Conservation (phyloP, 2,329 filamentous ascomycete species). For the Pseudophaeomoniella oleicola region DNA sequence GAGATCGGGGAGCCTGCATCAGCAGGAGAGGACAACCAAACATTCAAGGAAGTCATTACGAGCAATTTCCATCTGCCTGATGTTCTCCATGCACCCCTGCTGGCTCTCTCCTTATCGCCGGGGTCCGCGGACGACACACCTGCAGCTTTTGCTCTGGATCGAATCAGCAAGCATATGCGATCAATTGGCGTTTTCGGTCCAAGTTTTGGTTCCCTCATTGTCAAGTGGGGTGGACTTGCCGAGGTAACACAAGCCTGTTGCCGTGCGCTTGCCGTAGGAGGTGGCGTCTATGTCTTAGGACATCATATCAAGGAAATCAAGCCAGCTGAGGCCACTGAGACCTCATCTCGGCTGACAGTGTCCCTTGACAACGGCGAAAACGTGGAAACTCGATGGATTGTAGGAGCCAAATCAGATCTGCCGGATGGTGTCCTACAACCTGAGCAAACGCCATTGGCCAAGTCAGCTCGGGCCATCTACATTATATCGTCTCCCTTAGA, state of each 20-base stretch:
- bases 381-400: slow-evolving; percentile 20
- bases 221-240: slow-evolving; percentile 83
- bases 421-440: slow-evolving; percentile 4
- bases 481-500: slow-evolving; percentile 54
- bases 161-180: slow-evolving; percentile 63
- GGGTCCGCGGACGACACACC: slow-evolving; percentile 37
- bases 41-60: slow-evolving; percentile 30
- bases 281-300: slow-evolving; percentile 75
- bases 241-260: slow-evolving; percentile 88
- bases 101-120: slow-evolving; percentile 63
- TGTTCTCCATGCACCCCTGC: slow-evolving; percentile 49
- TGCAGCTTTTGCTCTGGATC: slow-evolving; percentile 54
- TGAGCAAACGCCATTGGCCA: slow-evolving; percentile 12
- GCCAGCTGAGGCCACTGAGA: slow-evolving; percentile 1
- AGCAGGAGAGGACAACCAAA: slow-evolving; percentile 30
- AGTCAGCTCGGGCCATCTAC: slow-evolving; percentile 47
- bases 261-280: slow-evolving; percentile 79
- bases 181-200: slow-evolving; percentile 81
- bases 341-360: slow-evolving; percentile 8
- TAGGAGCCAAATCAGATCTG: slow-evolving; percentile 13
- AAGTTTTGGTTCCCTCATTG: slow-evolving; percentile 77
- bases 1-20: slow-evolving; percentile 29
- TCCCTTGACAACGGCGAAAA: slow-evolving; percentile 21
- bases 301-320: slow-evolving; percentile 40
- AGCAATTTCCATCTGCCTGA: slow-evolving; percentile 52